Percentiles rank a stretch among this genome's conserved stretches.
These are phyloP conservation scores for Ceratobasidium sp. DNA, from an alignment of 1,284 basidiomycete genomes.

Conservation along the genomic window DNA sequence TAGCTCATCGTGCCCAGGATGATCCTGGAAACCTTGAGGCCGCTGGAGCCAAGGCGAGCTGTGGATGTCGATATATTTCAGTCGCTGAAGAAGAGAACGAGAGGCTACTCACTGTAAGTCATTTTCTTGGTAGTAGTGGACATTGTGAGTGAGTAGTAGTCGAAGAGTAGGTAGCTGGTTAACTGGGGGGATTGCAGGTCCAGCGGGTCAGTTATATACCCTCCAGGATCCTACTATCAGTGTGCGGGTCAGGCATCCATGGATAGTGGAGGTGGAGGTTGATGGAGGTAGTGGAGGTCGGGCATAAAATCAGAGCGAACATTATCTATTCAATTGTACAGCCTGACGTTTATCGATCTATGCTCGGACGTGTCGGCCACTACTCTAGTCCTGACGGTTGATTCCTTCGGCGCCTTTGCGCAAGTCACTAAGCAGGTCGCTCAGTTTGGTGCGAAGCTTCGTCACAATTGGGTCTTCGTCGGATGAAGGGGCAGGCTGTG, in stretches of 20 bases:
- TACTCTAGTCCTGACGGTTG: neutral
- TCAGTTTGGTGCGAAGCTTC: constrained; percentile 38
- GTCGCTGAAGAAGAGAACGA: no score
- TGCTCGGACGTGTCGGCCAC: neutral
- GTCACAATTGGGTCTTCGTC: constrained; percentile 39
- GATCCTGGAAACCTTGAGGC: constrained; percentile 39
- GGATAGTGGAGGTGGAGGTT: neutral
- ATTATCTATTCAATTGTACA: no score
- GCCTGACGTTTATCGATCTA: neutral
- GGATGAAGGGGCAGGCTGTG: constrained; percentile 35
- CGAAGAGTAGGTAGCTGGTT: no score
- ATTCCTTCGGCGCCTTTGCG: constrained; percentile 39
- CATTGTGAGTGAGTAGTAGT: no score
- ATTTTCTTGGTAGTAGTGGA: constrained; percentile 7
- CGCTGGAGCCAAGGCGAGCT: constrained; percentile 40
- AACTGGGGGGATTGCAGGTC: no score
- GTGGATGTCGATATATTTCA: no score
- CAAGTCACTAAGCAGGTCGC: constrained; percentile 36
- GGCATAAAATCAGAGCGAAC: no score
- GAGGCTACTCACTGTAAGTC: constrained; percentile 6
- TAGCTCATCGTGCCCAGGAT: constrained; percentile 40
- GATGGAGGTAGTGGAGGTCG: neutral
- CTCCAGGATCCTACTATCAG: no score
- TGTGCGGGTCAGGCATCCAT: neutral
- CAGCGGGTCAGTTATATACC: no score